Base-by-base conservation (phyloP, 2,329 filamentous ascomycete genomes). In the Metarhizium anisopliae region DNA sequence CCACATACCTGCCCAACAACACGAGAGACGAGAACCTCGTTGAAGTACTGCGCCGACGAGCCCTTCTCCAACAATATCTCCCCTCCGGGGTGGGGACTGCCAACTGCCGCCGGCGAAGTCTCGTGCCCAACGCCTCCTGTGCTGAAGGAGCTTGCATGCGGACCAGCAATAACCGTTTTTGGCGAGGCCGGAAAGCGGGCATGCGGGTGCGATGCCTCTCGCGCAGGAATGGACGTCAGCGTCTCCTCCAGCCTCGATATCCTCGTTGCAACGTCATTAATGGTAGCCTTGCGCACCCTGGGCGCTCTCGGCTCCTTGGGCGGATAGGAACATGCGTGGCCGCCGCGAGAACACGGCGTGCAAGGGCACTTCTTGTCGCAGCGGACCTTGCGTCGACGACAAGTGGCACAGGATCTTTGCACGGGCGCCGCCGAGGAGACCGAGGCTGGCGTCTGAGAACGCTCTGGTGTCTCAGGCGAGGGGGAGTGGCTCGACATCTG, bases 361-460 rank as follows among this genome's bases (percentile, higher is more conserved):
- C 86, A 90, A 6, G 86, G 84, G 68, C 85, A 79, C 58, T 79
- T 75, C 70, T 89, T 89, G 71, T 89, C 84, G 73, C 86, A 89
- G 61, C 85, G 85, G 55, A 90, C 86, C 68, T 87, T 85, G 55
- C 83, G 72, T 52, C 74, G 72, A 11, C 73, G 68, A 55, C 73
- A 75, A 6, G 72, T 71, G 4, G 73, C 69, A 56, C 73, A 75
- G 50, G 70, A 72, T 18, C 69, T 63, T 49, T 66, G 59, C 50
- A 47, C 32, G 5, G 25, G 6, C n/a, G 42, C 6, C 4, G n/a
- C 42, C 8, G 42, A 18, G 16, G 11, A 6, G 30, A 7, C 45
- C 7, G 20, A 3, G 5, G 36, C 36, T 14, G 47, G 30, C 29
- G 51, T 32, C 1, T 29, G 51, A 32, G 42, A 8, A n/a, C 11